These are phyloP conservation scores for Geopyxis carbonaria DNA, from an alignment of 495 filamentous ascomycete genomes.

Conservation along the genomic window DNA sequence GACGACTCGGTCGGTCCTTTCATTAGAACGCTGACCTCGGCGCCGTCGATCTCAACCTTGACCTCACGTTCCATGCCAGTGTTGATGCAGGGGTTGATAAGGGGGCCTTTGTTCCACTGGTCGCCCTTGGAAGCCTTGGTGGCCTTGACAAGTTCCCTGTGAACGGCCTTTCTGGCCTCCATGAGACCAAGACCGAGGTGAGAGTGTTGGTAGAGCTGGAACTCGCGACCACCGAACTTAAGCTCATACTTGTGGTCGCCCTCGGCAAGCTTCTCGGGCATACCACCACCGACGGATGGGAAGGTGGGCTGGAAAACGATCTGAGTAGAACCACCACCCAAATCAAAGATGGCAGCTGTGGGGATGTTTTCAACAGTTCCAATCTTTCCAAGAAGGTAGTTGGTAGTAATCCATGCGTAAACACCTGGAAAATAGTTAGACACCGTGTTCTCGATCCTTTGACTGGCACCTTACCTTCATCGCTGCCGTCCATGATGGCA, in stretches of 20 bases:
- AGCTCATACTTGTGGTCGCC: slow-evolving; percentile 96
- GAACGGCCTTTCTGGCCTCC: slow-evolving; percentile 74
- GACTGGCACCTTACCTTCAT: slow-evolving; percentile 51
- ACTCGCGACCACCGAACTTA: slow-evolving; percentile 74
- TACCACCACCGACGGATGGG: slow-evolving; percentile 45
- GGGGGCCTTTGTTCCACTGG: slow-evolving; percentile 38
- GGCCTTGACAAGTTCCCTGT: slow-evolving; percentile 39
- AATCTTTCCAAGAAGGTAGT: slow-evolving; percentile 95
- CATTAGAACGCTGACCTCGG: slow-evolving; percentile 56
- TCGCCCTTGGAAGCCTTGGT: slow-evolving; percentile 28
- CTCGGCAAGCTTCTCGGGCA: slow-evolving; percentile 69
- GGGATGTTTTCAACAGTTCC: slow-evolving; percentile 75
- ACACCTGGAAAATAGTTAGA: slow-evolving; percentile 53
- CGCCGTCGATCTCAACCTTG: slow-evolving; percentile 43
- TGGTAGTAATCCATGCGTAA: slow-evolving; percentile 98
- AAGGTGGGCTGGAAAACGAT: slow-evolving; percentile 98
- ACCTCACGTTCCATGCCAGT: slow-evolving; percentile 56
- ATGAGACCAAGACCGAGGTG: slow-evolving; percentile 96
- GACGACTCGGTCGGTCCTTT: slow-evolving; percentile 59
- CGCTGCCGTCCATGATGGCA: slow-evolving; percentile 85
- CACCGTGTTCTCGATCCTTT: not conserved
- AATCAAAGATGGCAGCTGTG: slow-evolving; percentile 87
- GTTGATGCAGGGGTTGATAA: slow-evolving; percentile 78
- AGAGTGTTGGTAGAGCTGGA: slow-evolving; percentile 94
- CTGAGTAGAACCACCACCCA: slow-evolving; percentile 92